Percentiles rank a stretch among this genome's conserved stretches.
These are phyloP conservation scores for Chlorencoelia australis DNA, from an alignment of 2,329 filamentous ascomycete genomes.

Conservation along the genomic window DNA sequence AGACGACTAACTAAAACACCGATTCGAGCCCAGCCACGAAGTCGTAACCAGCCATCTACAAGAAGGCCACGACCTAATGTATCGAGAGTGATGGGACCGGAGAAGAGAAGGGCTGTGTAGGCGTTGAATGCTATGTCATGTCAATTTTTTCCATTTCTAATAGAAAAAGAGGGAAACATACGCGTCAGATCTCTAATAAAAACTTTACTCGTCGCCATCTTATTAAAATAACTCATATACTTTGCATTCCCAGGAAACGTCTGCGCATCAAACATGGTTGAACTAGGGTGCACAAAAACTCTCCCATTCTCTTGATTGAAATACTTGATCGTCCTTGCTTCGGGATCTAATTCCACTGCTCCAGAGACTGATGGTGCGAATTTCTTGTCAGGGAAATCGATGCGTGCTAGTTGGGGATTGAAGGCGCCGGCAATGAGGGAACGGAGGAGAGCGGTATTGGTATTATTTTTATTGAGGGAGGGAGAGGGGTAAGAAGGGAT, in stretches of 20 bases:
- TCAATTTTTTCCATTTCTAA: no score
- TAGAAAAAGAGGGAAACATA: conserved; percentile 39
- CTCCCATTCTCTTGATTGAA: conserved; percentile 77
- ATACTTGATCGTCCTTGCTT: conserved; percentile 86
- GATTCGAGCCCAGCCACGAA: conserved; percentile 90
- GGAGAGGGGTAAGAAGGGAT: conserved; percentile 34
- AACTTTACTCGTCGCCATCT: conserved; percentile 85
- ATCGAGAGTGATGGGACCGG: conserved; percentile 74
- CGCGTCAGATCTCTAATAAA: conserved; percentile 87
- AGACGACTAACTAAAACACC: conserved; percentile 80
- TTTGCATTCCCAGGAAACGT: conserved; percentile 63
- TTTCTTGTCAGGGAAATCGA: conserved; percentile 92
- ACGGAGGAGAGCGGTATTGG: conserved; percentile 29
- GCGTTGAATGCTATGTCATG: conserved; percentile 65
- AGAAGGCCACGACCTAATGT: conserved; percentile 77
- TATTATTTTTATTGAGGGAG: conserved; percentile 38
- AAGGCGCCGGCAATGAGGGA: conserved; percentile 38
- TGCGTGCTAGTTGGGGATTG: conserved; percentile 77
- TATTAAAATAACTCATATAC: conserved; percentile 83
- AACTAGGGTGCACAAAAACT: conserved; percentile 88
- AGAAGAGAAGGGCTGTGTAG: conserved; percentile 81
- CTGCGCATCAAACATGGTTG: conserved; percentile 75
- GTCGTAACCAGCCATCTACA: conserved; percentile 80
- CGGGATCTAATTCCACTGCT: conserved; percentile 85
- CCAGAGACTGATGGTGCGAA: conserved; percentile 81